These are phyloP conservation scores for Blepharisma stoltei DNA, from an alignment of 73 alveolate species.

Conservation along the genomic window DNA sequence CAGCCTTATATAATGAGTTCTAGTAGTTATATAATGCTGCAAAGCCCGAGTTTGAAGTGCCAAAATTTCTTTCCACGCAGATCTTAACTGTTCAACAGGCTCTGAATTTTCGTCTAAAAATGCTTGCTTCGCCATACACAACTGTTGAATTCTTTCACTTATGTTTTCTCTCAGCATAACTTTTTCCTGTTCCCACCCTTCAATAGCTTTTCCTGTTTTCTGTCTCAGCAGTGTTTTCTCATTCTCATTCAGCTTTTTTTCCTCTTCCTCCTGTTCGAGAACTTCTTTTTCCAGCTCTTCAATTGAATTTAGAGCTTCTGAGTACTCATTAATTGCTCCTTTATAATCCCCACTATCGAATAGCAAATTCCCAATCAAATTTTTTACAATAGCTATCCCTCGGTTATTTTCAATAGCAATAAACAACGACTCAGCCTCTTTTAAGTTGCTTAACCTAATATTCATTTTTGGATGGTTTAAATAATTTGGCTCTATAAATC, in stretches of 20 bases:
- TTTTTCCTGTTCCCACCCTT: slow-evolving; percentile 21
- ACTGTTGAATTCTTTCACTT: slow-evolving; percentile 20
- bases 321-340: background rate
- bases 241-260: background rate
- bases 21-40: slow-evolving; percentile 3
- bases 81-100: background rate
- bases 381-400: slow-evolving; percentile 18
- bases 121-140: background rate
- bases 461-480: background rate
- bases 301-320: background rate
- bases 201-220: slow-evolving; percentile 3
- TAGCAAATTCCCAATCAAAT: background rate
- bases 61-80: slow-evolving; percentile 2
- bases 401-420: background rate
- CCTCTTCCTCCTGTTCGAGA: slow-evolving; percentile 8
- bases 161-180: background rate
- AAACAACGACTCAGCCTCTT: background rate
- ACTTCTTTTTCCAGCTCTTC: background rate
- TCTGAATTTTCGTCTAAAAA: background rate
- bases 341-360: background rate
- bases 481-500: background rate
- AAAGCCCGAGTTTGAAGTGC: slow-evolving; percentile 14
- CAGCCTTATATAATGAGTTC: slow-evolving; percentile 1
- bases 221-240: background rate
- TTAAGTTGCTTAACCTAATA: background rate